phyloP scores from a whole-genome alignment of 208 protist genomes.

The Leishmania mexicana region DNA sequence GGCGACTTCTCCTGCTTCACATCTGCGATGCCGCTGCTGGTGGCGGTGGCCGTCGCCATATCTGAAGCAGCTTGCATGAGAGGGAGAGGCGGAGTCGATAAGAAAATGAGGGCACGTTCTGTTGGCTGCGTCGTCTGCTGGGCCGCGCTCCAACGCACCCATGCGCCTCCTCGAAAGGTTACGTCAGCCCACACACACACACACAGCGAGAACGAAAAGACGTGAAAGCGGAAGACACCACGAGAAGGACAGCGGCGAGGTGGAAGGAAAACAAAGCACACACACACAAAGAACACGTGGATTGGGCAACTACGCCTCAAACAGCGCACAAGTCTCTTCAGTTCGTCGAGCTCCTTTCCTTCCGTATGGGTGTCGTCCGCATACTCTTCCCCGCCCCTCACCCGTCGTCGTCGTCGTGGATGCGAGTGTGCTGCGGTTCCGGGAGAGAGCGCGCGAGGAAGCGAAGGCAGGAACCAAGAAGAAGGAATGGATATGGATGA shows the following conservation, averaged over 20 bases:
- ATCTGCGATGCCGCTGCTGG: not conserved
- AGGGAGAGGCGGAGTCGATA: not conserved
- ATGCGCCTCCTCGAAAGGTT: not conserved
- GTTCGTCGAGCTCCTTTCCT: too few species aligned
- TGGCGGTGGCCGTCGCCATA: not conserved
- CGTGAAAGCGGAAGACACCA: too few species aligned
- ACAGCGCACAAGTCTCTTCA: too few species aligned
- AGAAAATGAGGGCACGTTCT: not conserved
- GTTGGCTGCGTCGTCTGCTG: not conserved
- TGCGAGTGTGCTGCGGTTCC: too few species aligned
- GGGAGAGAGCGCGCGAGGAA: too few species aligned
- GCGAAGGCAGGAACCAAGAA: too few species aligned
- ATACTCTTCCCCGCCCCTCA: too few species aligned
- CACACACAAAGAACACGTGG: too few species aligned
- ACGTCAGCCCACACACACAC: too few species aligned
- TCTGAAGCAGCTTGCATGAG: not conserved
- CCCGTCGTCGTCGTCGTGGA: too few species aligned
- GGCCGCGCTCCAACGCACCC: not conserved
- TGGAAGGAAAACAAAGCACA: not conserved
- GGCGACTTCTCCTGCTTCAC: constrained; percentile 6
- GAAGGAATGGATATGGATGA: too few species aligned
- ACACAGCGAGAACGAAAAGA: not conserved
- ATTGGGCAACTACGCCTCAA: not conserved
- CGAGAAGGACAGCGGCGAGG: not conserved
- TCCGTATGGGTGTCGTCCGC: too few species aligned